Percentiles rank a stretch among this genome's conserved stretches.
These are phyloP conservation scores for Fraxinus sp. DNA, from an alignment of 305 asterid genomes.

Conservation along the genomic window DNA sequence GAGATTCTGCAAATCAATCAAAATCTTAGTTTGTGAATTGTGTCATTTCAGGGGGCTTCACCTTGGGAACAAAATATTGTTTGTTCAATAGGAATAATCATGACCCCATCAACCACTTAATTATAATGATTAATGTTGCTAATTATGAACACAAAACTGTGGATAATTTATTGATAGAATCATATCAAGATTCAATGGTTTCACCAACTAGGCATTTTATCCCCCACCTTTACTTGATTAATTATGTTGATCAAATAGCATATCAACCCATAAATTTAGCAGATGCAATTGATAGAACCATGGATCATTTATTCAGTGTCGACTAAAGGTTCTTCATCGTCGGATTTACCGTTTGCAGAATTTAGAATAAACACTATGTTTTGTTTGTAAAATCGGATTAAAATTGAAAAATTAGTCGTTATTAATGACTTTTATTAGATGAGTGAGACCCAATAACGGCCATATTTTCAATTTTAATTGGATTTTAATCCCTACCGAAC, in stretches of 20 bases:
- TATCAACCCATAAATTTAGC: neutral
- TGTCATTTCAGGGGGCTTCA: neutral
- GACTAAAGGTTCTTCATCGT: constrained; percentile 27
- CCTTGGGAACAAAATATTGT: neutral
- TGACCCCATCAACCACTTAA: neutral
- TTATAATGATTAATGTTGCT: neutral
- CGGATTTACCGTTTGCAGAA: constrained; percentile 2
- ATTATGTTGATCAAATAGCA: neutral
- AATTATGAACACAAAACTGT: neutral
- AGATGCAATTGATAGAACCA: neutral
- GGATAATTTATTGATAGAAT: neutral
- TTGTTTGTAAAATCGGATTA: too few relatives aligned
- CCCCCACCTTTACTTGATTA: neutral
- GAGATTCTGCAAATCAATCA: neutral
- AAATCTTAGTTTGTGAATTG: neutral
- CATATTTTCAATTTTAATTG: too few relatives aligned
- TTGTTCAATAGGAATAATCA: neutral
- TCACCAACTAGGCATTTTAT: neutral
- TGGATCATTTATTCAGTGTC: constrained; percentile 28
- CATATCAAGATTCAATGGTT: neutral
- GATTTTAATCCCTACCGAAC: too few relatives aligned
- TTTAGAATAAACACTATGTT: neutral
- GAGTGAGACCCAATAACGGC: too few relatives aligned
- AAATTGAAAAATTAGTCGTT: too few relatives aligned
- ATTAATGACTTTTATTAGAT: too few relatives aligned